Evolutionary conservation across 495 filamentous ascomycete genomes (phyloP).

Genomic region (Hypomontagnella monticulosa): DNA sequence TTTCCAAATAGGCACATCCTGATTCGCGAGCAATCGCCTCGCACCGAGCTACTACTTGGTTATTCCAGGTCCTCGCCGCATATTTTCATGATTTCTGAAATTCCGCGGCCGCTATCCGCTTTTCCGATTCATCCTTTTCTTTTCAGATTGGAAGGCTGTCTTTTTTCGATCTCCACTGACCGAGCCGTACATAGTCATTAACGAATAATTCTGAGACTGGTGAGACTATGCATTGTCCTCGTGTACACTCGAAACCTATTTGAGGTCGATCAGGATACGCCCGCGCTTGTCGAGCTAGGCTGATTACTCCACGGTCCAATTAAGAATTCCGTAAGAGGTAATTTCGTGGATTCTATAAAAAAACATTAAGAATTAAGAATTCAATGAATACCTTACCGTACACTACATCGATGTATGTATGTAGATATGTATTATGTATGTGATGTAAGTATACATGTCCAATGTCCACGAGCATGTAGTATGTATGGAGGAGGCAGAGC

Average conservation of each 20-base stretch:
- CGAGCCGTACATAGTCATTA: constrained; percentile 6
- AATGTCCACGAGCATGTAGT: too few species aligned
- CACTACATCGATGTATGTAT: constrained; percentile 12
- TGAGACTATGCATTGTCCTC: constrained; percentile 39
- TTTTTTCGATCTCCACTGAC: constrained; percentile 12
- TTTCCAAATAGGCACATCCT: constrained; percentile 7
- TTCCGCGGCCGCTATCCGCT: constrained; percentile 7
- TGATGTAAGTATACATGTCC: not conserved
- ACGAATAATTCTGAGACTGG: constrained; percentile 32
- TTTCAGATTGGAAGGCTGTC: constrained; percentile 22
- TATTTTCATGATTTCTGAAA: constrained; percentile 21
- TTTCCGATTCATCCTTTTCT: constrained; percentile 23
- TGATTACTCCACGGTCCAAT: constrained; percentile 19
- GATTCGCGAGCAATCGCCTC: constrained; percentile 5
- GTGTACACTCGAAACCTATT: constrained; percentile 38
- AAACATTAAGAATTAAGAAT: not conserved
- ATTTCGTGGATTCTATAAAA: constrained; percentile 5
- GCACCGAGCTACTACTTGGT: constrained; percentile 2
- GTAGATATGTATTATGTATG: too few species aligned
- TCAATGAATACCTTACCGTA: constrained; percentile 8
- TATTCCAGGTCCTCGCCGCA: not conserved
- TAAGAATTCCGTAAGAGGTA: constrained; percentile 32
- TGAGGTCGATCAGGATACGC: constrained; percentile 37
- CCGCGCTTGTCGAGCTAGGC: constrained; percentile 27
- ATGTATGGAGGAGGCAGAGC: constrained; percentile 9